phyloP scores from a whole-genome alignment of 371 early-diverging fungal genomes.

The Circinella minor region DNA sequence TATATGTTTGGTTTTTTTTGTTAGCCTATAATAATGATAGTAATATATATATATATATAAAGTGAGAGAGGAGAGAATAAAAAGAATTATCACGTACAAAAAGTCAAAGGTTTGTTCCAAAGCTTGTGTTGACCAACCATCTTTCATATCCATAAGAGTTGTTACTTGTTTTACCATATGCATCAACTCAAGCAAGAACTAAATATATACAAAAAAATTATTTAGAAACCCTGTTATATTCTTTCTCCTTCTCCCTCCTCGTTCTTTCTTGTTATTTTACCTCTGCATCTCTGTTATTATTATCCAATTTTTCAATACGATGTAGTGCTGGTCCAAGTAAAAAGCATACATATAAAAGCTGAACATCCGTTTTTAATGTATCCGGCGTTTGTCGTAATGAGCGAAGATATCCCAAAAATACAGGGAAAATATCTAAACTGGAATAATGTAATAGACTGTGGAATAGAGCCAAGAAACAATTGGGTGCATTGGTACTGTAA shows the following conservation, averaged over 20 bases:
- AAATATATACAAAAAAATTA: background rate
- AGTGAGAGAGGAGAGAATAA: too few species aligned
- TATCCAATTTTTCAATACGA: conserved; percentile 66
- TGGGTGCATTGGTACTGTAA: conserved; percentile 63
- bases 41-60: too few species aligned
- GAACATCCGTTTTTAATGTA: conserved; percentile 68
- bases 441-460: conserved; percentile 69
- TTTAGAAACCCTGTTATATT: too few species aligned
- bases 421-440: conserved; percentile 56
- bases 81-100: conserved; percentile 30
- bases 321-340: conserved; percentile 76
- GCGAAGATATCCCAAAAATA: conserved; percentile 44
- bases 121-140: conserved; percentile 56
- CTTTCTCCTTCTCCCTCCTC: too few species aligned
- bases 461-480: conserved; percentile 66
- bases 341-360: conserved; percentile 75
- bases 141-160: conserved; percentile 49
- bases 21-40: too few species aligned
- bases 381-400: conserved; percentile 38
- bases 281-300: conserved; percentile 44
- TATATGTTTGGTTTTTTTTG: too few species aligned
- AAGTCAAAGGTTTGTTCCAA: conserved; percentile 63
- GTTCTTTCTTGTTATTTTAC: conserved; percentile 23
- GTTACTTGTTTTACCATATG: conserved; percentile 57
- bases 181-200: conserved; percentile 56